Evolutionary conservation across 257 asterid species (phyloP).

Genomic region (Primulina huaijiensis): DNA sequence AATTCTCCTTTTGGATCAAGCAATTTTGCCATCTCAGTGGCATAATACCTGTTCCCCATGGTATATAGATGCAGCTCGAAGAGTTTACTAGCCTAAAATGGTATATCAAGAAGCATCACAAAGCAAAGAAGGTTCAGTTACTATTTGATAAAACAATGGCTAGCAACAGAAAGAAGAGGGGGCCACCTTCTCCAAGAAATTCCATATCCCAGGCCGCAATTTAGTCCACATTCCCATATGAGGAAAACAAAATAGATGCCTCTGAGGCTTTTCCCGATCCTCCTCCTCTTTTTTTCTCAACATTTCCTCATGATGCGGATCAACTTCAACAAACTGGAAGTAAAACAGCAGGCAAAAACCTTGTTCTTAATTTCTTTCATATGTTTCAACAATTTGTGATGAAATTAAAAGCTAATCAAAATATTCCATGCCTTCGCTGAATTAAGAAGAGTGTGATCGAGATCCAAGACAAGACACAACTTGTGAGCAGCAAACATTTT

Average conservation of each 20-base stretch:
- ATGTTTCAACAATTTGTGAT: slow-evolving; percentile 11
- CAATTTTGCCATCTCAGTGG: slow-evolving; percentile 98
- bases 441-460: slow-evolving; percentile 94
- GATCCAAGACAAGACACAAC: slow-evolving; percentile 94
- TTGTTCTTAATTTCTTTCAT: not conserved
- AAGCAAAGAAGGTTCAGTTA: not conserved
- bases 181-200: slow-evolving; percentile 86
- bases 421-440: slow-evolving; percentile 77
- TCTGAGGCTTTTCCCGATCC: slow-evolving; percentile 77
- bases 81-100: slow-evolving; percentile 75
- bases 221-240: slow-evolving; percentile 99
- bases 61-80: slow-evolving; percentile 91
- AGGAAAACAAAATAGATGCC: slow-evolving; percentile 88
- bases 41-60: slow-evolving; percentile 97
- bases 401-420: slow-evolving; percentile 9
- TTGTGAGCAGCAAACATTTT: slow-evolving; percentile 82
- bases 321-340: slow-evolving; percentile 88
- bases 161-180: not conserved
- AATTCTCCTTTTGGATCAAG: slow-evolving; percentile 95
- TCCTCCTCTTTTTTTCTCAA: slow-evolving; percentile 92
- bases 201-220: slow-evolving; percentile 98
- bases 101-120: slow-evolving; percentile 16
- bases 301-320: slow-evolving; percentile 72
- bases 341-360: slow-evolving; percentile 16
- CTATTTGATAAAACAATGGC: slow-evolving; percentile 8